A percentile compares a stretch with the other conserved stretches of the same genome.
These are phyloP conservation scores for Cytospora piceae DNA, from an alignment of 2,329 filamentous ascomycete genomes.

Conservation along the genomic window DNA sequence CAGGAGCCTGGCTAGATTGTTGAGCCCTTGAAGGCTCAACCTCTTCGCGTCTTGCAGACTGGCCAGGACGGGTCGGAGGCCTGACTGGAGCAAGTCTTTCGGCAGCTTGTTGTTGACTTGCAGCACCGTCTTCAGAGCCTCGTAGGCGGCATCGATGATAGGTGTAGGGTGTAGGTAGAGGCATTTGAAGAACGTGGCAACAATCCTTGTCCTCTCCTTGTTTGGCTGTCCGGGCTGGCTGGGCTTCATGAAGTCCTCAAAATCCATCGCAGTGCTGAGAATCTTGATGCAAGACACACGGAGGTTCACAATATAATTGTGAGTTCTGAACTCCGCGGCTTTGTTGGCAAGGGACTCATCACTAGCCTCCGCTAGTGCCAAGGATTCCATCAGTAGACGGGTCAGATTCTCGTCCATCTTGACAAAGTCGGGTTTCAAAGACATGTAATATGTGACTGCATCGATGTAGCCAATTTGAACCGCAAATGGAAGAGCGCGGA, in stretches of 20 bases:
- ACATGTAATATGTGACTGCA: conserved; percentile 93
- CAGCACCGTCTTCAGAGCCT: conserved; percentile 84
- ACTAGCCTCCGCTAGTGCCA: conserved; percentile 91
- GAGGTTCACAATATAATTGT: conserved; percentile 88
- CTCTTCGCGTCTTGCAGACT: conserved; percentile 94
- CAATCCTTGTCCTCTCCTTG: conserved; percentile 70
- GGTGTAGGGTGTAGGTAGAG: conserved; percentile 91
- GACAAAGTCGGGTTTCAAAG: conserved; percentile 85
- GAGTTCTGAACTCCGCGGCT: conserved; percentile 91
- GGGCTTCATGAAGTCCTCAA: conserved; percentile 85
- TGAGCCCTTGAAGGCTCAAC: conserved; percentile 83
- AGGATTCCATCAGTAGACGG: conserved; percentile 86
- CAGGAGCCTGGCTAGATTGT: conserved; percentile 86
- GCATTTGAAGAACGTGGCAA: conserved; percentile 97
- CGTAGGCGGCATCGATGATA: conserved; percentile 91
- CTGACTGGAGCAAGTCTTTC: conserved; percentile 92
- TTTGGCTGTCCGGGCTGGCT: conserved; percentile 55
- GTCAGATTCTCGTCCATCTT: conserved; percentile 91
- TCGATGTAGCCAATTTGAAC: conserved; percentile 99
- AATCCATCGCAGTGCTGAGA: conserved; percentile 88
- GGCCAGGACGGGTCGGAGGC: conserved; percentile 90
- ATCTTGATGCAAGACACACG: conserved; percentile 93
- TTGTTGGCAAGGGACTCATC: conserved; percentile 93
- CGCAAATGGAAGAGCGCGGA: conserved; percentile 88
- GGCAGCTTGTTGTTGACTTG: conserved; percentile 89